A percentile compares a stretch with the other conserved stretches of the same genome.
These are phyloP conservation scores for Penicillium diatomitis DNA, from an alignment of 495 filamentous ascomycete genomes.

Conservation along the genomic window DNA sequence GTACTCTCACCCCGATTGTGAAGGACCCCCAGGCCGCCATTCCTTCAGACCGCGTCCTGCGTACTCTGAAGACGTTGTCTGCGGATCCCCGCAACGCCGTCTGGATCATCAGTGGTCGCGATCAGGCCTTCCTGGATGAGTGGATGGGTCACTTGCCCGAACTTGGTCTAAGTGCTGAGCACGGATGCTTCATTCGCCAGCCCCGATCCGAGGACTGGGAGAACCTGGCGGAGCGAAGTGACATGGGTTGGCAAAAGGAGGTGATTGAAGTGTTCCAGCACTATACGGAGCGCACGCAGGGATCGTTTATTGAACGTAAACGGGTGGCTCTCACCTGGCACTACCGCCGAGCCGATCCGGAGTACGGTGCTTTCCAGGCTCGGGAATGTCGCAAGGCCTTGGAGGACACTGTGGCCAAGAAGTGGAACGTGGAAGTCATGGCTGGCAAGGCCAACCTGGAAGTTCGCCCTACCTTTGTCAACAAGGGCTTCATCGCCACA, in stretches of 20 bases:
- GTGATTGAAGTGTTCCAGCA: conserved; percentile 73
- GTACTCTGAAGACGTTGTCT: conserved; percentile 68
- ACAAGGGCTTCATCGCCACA: conserved; percentile 90
- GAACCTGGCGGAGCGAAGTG: conserved; percentile 68
- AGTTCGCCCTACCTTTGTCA: conserved; percentile 90
- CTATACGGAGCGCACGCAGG: conserved; percentile 75
- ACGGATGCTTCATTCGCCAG: conserved; percentile 84
- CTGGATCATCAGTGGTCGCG: conserved; percentile 96
- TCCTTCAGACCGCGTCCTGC: conserved; percentile 71
- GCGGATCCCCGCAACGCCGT: conserved; percentile 73
- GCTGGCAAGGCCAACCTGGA: conserved; percentile 91
- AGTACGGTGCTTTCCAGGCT: conserved; percentile 66
- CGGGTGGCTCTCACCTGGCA: conserved; percentile 93
- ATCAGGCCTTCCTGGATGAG: conserved; percentile 77
- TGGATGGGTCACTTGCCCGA: conserved; percentile 79
- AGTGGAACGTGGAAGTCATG: conserved; percentile 90
- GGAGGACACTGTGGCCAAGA: conserved; percentile 59
- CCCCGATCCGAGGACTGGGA: conserved; percentile 69
- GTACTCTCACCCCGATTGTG: conserved; percentile 94
- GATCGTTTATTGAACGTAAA: conserved; percentile 89
- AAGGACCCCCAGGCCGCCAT: conserved; percentile 79
- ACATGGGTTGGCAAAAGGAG: conserved; percentile 85
- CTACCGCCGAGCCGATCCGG: conserved; percentile 81
- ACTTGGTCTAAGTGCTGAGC: conserved; percentile 86
- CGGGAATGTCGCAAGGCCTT: conserved; percentile 68